phyloP scores from a whole-genome alignment of 306 rosid genomes.

The Gastrolobium villosum region DNA sequence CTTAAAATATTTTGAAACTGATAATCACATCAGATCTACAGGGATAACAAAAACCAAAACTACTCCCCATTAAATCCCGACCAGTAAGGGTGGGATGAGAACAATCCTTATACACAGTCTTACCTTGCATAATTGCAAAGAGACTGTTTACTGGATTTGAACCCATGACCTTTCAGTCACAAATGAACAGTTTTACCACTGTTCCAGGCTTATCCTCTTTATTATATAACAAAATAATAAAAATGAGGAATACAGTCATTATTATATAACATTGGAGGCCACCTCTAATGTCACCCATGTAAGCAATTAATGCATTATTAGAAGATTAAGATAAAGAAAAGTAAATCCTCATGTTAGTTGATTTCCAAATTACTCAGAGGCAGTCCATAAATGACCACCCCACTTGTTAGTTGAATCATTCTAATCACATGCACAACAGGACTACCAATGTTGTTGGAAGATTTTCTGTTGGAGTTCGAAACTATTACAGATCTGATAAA shows the following conservation, averaged over 20 bases:
- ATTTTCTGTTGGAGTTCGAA: neutral
- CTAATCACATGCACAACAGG: neutral
- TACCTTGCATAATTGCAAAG: no score
- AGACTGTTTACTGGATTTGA: no score
- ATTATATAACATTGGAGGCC: neutral
- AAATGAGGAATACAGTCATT: neutral
- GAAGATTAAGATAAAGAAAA: neutral
- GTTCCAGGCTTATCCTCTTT: no score
- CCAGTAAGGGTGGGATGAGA: no score
- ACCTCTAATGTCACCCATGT: neutral
- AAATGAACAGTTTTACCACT: no score
- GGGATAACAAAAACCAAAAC: neutral
- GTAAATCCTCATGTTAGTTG: neutral
- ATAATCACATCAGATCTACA: neutral
- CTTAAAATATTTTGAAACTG: neutral
- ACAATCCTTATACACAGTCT: no score
- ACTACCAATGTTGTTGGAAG: neutral
- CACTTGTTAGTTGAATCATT: neutral
- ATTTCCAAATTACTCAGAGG: neutral
- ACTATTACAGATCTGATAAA: neutral
- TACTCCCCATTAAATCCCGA: no score
- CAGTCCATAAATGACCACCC: neutral
- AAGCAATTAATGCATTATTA: neutral
- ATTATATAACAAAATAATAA: constrained; percentile 1
- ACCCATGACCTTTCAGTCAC: no score